Base-by-base conservation (phyloP, 139 green algal species). In the Picochlorum sp. region DNA sequence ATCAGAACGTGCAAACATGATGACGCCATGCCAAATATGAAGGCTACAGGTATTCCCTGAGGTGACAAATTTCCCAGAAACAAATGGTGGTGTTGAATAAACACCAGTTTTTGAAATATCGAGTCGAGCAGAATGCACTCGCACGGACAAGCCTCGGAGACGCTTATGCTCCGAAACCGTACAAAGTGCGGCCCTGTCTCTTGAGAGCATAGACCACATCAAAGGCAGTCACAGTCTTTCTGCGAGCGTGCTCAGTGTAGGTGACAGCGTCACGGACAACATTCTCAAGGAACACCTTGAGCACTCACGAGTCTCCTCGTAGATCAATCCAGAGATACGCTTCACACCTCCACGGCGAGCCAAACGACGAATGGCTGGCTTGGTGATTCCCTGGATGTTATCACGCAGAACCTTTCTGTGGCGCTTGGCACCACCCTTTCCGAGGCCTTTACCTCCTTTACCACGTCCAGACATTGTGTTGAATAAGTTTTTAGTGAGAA, bases 211-310 rank as follows among this genome's bases (percentile, higher is more conserved):
- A 96, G 34, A 41, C 34, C 34, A 41, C 34, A 41, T 41, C 34
- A 11, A 41, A 41, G 34, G 34, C 34, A 41, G 5, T 96, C 91
- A 3, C 96, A 88, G 70, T 96, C 90, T 79, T 96, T 91, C 44
- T 90, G 90, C 41, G 90, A 95, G 21, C 89, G 85, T 30, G 28
- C 28, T 30, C 28, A 30, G 28, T 30, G 28, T 30, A 30, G 28
- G 28, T 30, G 28, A 30, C 28, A 7, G 28, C 26, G 69, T 97
- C 90, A 63, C 90, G 81, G 72, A 92, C 88, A 30, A 95, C 87
- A 72, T 91, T 92, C 81, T 95, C 87, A 49, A 95, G 82, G 82
- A 95, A 95, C 54, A 91, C 84, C 83, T 95, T 92, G 62, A 95
- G 83, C 32, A 94, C 86, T 44, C 82, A 70, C 86, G 83, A 52